Percentiles rank a stretch among this genome's conserved stretches.
phyloP scores from a whole-genome alignment of 331 rosid species.

The Telfairia occidentalis region DNA sequence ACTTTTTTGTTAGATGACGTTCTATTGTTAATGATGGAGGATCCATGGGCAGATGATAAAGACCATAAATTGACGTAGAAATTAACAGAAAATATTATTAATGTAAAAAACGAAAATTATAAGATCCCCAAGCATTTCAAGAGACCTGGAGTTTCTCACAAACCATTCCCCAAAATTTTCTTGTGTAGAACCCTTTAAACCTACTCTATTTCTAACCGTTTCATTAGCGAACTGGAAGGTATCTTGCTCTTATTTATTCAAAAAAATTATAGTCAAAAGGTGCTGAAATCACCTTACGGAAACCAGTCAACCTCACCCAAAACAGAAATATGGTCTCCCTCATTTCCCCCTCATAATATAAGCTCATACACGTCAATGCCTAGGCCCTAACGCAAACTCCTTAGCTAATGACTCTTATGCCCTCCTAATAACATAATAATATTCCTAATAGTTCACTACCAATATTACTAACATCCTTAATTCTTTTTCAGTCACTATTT shows the following conservation, averaged over 20 bases:
- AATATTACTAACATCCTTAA: neutral
- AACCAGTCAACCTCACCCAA: too few relatives aligned
- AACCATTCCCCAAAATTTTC: neutral
- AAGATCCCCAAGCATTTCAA: neutral
- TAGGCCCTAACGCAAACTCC: neutral
- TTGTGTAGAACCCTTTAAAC: neutral
- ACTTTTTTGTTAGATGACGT: neutral
- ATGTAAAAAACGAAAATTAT: neutral
- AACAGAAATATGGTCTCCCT: too few relatives aligned
- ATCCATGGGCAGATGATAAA: neutral
- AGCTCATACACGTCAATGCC: too few relatives aligned
- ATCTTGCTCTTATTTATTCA: too few relatives aligned
- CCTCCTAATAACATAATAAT: neutral
- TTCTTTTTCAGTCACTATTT: neutral
- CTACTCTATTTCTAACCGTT: neutral
- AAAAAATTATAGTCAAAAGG: too few relatives aligned
- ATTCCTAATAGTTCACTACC: neutral
- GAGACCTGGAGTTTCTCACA: neutral
- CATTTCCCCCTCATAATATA: too few relatives aligned
- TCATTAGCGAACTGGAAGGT: neutral
- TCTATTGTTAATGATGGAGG: neutral
- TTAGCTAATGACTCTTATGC: neutral
- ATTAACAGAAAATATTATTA: neutral
- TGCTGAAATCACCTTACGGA: too few relatives aligned
- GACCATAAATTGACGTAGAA: neutral